phyloP scores from a whole-genome alignment of 2,329 filamentous ascomycete genomes.

The Eutypa lata region DNA sequence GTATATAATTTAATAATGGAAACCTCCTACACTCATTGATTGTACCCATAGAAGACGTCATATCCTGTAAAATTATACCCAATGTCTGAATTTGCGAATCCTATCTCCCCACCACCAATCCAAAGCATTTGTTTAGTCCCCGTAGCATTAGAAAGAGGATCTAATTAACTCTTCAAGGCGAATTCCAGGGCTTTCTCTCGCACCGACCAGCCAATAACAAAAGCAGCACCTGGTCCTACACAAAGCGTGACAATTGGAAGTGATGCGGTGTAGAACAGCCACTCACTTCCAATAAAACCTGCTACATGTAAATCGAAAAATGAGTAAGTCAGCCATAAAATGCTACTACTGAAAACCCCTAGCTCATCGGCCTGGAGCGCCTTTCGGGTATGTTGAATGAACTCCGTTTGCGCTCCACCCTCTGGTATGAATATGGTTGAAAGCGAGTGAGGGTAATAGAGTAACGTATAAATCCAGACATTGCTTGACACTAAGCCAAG shows the following conservation, averaged over 20 bases:
- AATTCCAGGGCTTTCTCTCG: constrained; percentile 7
- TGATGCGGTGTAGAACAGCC: constrained; percentile 4
- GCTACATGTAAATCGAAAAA: constrained; percentile 9
- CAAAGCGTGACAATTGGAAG: constrained; percentile 1
- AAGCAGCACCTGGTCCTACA: constrained; percentile 9
- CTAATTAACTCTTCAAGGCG: too few relatives aligned
- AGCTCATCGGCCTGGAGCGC: constrained; percentile 11
- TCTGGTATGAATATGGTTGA: constrained; percentile 11
- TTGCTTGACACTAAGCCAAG: constrained; percentile 8
- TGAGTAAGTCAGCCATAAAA: constrained; percentile 14
- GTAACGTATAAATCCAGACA: constrained; percentile 10
- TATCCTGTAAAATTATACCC: too few relatives aligned
- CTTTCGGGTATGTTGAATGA: constrained; percentile 6
- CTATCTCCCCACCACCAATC: too few relatives aligned
- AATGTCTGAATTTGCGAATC: too few relatives aligned
- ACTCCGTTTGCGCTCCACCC: constrained; percentile 6
- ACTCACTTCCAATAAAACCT: constrained; percentile 4
- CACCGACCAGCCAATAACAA: constrained; percentile 9
- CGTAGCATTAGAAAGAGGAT: too few relatives aligned
- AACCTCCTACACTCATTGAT: too few relatives aligned
- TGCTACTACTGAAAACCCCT: constrained; percentile 3
- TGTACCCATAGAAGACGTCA: too few relatives aligned
- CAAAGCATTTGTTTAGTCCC: too few relatives aligned
- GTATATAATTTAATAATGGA: too few relatives aligned
- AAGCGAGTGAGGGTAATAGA: constrained; percentile 9